Percentiles rank a stretch among this genome's conserved stretches.
Evolutionary conservation across 306 rosid species (phyloP).

Genomic region (Quercus berberidifolia): DNA sequence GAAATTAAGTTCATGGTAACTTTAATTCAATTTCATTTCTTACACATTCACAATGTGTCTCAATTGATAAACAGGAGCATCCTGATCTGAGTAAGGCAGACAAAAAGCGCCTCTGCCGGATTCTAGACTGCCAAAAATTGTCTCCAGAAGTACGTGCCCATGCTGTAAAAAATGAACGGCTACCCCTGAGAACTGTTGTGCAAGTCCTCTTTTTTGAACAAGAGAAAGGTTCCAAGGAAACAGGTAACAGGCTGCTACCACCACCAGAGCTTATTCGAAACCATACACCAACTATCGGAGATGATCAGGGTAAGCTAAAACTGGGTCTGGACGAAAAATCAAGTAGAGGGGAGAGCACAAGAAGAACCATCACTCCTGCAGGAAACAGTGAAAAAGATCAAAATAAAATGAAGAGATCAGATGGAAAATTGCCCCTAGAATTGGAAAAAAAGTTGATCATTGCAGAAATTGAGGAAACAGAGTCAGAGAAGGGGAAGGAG

Average conservation of each 20-base stretch:
- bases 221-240: constrained; percentile 51
- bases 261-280: constrained; percentile 46
- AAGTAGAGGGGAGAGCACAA: constrained; percentile 35
- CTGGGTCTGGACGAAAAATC: constrained; percentile 38
- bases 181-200: constrained; percentile 77
- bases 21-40: background rate
- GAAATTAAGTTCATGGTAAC: background rate
- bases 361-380: constrained; percentile 32
- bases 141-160: constrained; percentile 64
- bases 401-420: constrained; percentile 36
- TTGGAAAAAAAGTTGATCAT: constrained; percentile 42
- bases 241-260: constrained; percentile 29
- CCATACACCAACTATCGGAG: constrained; percentile 37
- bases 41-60: constrained; percentile 10
- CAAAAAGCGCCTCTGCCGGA: constrained; percentile 62
- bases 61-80: constrained; percentile 54
- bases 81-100: constrained; percentile 66
- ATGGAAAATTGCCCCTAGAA: constrained; percentile 43
- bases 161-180: constrained; percentile 78
- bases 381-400: constrained; percentile 44
- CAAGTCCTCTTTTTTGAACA: constrained; percentile 80
- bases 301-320: constrained; percentile 39
- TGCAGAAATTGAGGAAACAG: constrained; percentile 39
- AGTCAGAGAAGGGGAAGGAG: constrained; percentile 33
- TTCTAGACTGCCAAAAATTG: constrained; percentile 71